A percentile compares a stretch with the other conserved stretches of the same genome.
phyloP scores from a whole-genome alignment of 345 rosid species.

The Populus alba region DNA sequence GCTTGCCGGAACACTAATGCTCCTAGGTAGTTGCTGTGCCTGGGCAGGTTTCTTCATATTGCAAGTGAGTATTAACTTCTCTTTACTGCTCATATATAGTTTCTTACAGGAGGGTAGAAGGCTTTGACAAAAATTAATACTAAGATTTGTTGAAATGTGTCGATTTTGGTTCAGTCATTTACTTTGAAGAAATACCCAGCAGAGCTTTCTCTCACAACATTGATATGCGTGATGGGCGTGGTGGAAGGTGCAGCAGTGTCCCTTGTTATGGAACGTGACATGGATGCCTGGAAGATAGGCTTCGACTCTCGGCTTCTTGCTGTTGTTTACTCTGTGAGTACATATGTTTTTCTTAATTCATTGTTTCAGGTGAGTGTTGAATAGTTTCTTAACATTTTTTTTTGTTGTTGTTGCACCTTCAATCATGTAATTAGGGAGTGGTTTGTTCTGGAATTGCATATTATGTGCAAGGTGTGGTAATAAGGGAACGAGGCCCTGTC shows the following conservation, averaged over 20 bases:
- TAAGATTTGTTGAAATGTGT: not conserved
- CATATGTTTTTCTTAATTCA: not conserved
- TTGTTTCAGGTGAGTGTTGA: too few species aligned
- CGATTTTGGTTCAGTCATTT: constrained; percentile 44
- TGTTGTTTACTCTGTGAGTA: constrained; percentile 67
- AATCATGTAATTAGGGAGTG: constrained; percentile 52
- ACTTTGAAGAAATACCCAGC: constrained; percentile 88
- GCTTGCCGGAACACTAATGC: constrained; percentile 63
- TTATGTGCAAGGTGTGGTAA: constrained; percentile 72
- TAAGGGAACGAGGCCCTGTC: constrained; percentile 70
- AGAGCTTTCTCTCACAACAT: constrained; percentile 69
- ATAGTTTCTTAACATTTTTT: not conserved
- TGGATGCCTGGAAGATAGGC: constrained; percentile 71
- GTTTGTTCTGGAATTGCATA: constrained; percentile 88
- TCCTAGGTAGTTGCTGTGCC: constrained; percentile 52
- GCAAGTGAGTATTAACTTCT: constrained; percentile 46
- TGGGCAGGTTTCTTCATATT: constrained; percentile 85
- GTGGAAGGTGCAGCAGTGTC: constrained; percentile 57
- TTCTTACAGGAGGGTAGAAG: not conserved
- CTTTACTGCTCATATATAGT: not conserved
- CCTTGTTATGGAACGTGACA: constrained; percentile 61
- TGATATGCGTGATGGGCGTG: constrained; percentile 69
- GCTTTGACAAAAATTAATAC: not conserved
- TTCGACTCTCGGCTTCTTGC: constrained; percentile 74
- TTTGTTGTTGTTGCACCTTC: not conserved